Base-by-base conservation (phyloP, 2,329 filamentous ascomycete genomes). In the Fusarium scirpi region DNA sequence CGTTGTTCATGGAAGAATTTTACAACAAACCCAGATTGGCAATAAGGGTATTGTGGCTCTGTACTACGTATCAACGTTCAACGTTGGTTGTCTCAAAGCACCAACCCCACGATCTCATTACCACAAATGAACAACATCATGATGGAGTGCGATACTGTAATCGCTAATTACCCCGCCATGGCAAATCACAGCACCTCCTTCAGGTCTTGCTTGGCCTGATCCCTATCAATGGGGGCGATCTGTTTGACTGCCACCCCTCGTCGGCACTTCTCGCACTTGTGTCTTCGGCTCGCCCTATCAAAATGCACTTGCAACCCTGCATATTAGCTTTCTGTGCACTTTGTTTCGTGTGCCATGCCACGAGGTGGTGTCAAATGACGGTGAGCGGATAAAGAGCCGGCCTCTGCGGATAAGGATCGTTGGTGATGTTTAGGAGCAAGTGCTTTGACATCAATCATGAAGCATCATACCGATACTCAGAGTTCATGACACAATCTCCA, bases 291-390 rank as follows among this genome's bases (percentile, higher is more conserved):
- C 51, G 65, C 46, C 67, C 61, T 69, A 62, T 66, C 54, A 71
- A 61, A 52, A 45, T 62, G 53, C 38, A 57, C 38, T 46, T 29
- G 13, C 38, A 66, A 55, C 63, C 70, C 70, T 74, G 69, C 69
- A 69, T 65, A 74, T 65, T 62, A 74, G 67, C 51, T 59, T 57
- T 53, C 24, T 46, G 52, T 63, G 40, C 32, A 60, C 20, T 45
- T 34, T 46, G 59, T 67, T 69, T 64, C 65, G 53, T 70, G 60
- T 48, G 67, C 43, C 27, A 52, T 43, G 54, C 38, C 54, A 56
- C 34, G 16, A 53, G 64, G 65, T 66, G 65, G 58, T 70, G 66
- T 64, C 60, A 74, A 74, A 74, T 74, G 68, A 74, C 72, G 72
- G 72, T 75, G 72, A 72, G 70, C 51, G 46, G 62, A 57, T 53